phyloP scores from a whole-genome alignment of 2,329 filamentous ascomycete genomes.

The Achaetomium macrosporum region DNA sequence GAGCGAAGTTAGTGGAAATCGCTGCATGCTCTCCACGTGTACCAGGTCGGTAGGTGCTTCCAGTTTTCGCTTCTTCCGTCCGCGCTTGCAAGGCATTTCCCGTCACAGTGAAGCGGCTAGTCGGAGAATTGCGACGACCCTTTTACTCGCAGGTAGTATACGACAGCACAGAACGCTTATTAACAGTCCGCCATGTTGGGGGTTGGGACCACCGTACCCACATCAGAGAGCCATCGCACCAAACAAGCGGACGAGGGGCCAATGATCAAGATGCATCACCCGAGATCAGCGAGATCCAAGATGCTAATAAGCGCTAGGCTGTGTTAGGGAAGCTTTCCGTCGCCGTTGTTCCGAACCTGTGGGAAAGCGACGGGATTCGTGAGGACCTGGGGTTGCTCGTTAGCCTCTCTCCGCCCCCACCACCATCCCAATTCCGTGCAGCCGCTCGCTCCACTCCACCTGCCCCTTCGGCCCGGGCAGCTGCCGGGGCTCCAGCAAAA shows the following conservation, averaged over 20 bases:
- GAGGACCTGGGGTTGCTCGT: not conserved
- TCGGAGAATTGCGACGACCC: not conserved
- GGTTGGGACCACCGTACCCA: too few relatives aligned
- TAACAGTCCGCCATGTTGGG: too few relatives aligned
- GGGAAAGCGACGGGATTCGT: not conserved
- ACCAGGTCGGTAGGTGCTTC: too few relatives aligned
- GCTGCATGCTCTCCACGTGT: not conserved
- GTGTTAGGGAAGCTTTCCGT: constrained; percentile 8
- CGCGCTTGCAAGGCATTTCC: too few relatives aligned
- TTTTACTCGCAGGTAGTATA: too few relatives aligned
- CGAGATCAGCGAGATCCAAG: constrained; percentile 17
- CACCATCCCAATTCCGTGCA: not conserved
- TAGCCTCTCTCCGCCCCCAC: not conserved
- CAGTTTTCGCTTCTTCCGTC: too few relatives aligned
- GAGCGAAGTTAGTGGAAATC: not conserved
- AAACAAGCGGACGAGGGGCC: too few relatives aligned
- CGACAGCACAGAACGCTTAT: too few relatives aligned
- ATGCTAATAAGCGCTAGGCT: constrained; percentile 16
- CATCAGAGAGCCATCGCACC: too few relatives aligned
- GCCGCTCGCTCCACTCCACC: too few relatives aligned
- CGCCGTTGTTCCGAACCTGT: constrained; percentile 11
- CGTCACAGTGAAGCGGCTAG: too few relatives aligned
- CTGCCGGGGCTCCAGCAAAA: not conserved
- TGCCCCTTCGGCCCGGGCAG: not conserved
- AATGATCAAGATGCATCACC: constrained; percentile 13